These are phyloP conservation scores for Ziziphus jujuba DNA, from an alignment of 306 rosid genomes.

Conservation along the genomic window DNA sequence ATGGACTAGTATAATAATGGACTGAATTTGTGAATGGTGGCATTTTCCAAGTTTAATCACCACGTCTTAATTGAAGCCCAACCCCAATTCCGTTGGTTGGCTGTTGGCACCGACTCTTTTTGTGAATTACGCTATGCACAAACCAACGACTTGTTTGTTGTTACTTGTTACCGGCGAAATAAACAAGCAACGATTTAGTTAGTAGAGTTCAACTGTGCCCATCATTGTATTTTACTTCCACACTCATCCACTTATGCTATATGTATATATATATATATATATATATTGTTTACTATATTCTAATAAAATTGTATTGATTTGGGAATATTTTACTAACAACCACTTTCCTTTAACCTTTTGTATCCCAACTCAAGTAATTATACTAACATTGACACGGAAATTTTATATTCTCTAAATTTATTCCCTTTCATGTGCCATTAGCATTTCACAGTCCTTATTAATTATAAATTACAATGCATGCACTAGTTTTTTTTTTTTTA, in stretches of 20 bases:
- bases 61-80: no score
- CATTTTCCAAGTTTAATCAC: no score
- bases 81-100: no score
- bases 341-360: neutral
- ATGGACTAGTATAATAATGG: no score
- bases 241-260: neutral
- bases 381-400: neutral
- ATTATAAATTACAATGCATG: neutral
- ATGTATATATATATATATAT: neutral
- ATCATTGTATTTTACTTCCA: neutral
- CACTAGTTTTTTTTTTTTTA: no score
- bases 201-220: conserved; percentile 2
- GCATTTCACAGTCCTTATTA: no score
- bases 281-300: neutral
- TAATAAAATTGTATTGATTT: neutral
- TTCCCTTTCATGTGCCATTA: neutral
- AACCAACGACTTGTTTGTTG: no score
- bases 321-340: neutral
- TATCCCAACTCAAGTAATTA: neutral
- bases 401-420: no score
- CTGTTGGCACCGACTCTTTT: no score
- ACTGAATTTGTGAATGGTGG: no score
- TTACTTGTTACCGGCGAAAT: no score
- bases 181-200: neutral
- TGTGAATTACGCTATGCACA: no score